phyloP scores from a whole-genome alignment of 371 early-diverging fungal species.

The Mucor circinelloides region DNA sequence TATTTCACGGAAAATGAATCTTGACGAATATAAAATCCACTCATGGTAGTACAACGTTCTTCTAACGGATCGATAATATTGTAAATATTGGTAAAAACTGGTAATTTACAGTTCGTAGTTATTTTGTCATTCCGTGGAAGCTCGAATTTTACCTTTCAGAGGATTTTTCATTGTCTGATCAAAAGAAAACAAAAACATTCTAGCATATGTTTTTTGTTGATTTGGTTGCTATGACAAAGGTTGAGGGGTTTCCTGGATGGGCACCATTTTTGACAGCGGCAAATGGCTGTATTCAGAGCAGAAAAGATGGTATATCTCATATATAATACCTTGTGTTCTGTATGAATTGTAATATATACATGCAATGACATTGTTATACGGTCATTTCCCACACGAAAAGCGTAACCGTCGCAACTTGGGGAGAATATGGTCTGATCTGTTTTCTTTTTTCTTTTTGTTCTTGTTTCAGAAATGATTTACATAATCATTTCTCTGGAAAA shows the following conservation, averaged over 20 bases:
- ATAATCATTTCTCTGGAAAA: background rate
- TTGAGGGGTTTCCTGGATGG: too few species aligned
- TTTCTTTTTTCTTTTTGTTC: background rate
- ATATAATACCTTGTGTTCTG: background rate
- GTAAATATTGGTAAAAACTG: background rate
- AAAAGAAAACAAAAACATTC: background rate
- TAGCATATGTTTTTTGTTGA: background rate
- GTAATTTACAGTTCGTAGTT: background rate
- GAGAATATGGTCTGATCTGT: background rate
- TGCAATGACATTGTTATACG: background rate
- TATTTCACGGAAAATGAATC: background rate
- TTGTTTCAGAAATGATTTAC: background rate
- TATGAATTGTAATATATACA: background rate
- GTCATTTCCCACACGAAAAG: background rate
- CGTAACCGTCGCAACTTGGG: background rate
- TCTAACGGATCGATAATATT: background rate
- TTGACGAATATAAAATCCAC: background rate
- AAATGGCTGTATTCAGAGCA: background rate
- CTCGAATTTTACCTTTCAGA: background rate
- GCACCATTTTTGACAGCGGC: background rate
- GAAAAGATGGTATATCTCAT: background rate
- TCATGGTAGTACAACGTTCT: background rate
- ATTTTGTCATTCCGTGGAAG: background rate
- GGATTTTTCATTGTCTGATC: background rate
- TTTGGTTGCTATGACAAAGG: too few species aligned